Conservation (phyloP, 345 rosid species). For the Angophora floribunda region DNA sequence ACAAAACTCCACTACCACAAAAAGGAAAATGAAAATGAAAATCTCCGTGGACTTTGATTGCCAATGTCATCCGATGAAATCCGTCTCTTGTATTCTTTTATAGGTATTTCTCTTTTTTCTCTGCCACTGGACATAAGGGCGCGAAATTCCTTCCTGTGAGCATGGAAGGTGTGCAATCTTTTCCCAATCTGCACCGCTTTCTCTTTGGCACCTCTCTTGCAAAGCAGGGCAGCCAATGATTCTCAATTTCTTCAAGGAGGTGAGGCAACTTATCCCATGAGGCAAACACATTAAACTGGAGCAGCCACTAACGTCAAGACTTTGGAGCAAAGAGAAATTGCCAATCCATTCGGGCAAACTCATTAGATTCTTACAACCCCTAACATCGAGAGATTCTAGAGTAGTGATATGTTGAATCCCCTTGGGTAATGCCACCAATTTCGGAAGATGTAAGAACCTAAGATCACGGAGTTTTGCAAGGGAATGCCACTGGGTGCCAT, state of each 20-base stretch:
- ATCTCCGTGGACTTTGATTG: neutral
- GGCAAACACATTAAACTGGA: fast-evolving
- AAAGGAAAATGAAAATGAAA: neutral
- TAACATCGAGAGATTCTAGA: fast-evolving
- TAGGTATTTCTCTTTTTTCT: too few relatives aligned
- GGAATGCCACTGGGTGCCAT: neutral
- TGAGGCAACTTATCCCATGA: neutral
- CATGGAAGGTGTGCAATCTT: neutral
- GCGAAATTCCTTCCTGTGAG: too few relatives aligned
- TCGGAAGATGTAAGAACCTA: fast-evolving
- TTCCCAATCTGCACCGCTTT: neutral
- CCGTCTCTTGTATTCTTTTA: too few relatives aligned
- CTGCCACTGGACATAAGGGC: too few relatives aligned
- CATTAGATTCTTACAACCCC: fast-evolving
- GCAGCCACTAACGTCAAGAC: fast-evolving
- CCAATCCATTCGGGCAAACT: neutral
- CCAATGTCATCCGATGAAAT: neutral
- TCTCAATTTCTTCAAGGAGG: fast-evolving
- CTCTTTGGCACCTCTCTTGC: neutral
- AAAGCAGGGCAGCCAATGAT: fast-evolving
- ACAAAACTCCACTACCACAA: neutral
- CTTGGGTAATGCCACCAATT: fast-evolving
- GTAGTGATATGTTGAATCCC: neutral
- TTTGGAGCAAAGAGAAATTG: neutral
- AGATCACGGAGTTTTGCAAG: fast-evolving